A percentile compares a stretch with the other conserved stretches of the same genome.
phyloP scores from a whole-genome alignment of 192 early-diverging fungal species.

The Backusella psychrophila region DNA sequence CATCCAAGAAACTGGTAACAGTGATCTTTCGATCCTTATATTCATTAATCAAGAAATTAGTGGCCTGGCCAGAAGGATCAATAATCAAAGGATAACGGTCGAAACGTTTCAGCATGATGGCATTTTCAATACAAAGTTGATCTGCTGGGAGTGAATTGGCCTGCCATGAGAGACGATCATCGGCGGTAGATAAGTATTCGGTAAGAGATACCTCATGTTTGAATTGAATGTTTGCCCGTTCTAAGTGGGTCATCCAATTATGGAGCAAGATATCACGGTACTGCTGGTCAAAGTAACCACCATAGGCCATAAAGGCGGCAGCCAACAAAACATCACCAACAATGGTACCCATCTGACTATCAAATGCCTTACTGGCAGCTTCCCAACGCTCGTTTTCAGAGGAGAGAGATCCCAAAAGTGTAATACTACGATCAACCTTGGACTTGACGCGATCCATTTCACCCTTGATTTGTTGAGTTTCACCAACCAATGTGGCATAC shows the following conservation, averaged over 20 bases:
- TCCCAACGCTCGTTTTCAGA: slow-evolving; percentile 96
- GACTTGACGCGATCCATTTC: slow-evolving; percentile 93
- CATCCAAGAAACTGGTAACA: slow-evolving; percentile 96
- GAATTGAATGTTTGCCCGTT: slow-evolving; percentile 65
- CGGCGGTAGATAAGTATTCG: slow-evolving; percentile 89
- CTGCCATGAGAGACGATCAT: slow-evolving; percentile 91
- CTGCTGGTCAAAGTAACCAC: slow-evolving; percentile 97
- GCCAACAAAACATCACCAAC: slow-evolving; percentile 95
- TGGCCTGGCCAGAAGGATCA: slow-evolving; percentile 95
- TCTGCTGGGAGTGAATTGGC: slow-evolving; percentile 82
- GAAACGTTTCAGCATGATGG: slow-evolving; percentile 93
- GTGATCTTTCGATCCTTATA: slow-evolving; percentile 88
- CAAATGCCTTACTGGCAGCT: slow-evolving; percentile 84
- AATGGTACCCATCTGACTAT: slow-evolving; percentile 95
- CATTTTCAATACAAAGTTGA: slow-evolving; percentile 96
- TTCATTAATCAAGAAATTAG: slow-evolving; percentile 81
- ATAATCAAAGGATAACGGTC: slow-evolving; percentile 98
- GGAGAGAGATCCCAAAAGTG: slow-evolving; percentile 82
- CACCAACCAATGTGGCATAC: slow-evolving; percentile 93
- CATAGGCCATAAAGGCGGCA: slow-evolving; percentile 95
- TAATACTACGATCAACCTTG: slow-evolving; percentile 90
- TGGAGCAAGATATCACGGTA: slow-evolving; percentile 79
- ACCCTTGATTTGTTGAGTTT: slow-evolving; percentile 83
- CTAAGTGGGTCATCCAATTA: slow-evolving; percentile 77
- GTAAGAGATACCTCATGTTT: slow-evolving; percentile 80